Percentiles rank a stretch among this genome's conserved stretches.
These are phyloP conservation scores for Condylostoma magnum DNA, from an alignment of 169 alveolate species.

Conservation along the genomic window DNA sequence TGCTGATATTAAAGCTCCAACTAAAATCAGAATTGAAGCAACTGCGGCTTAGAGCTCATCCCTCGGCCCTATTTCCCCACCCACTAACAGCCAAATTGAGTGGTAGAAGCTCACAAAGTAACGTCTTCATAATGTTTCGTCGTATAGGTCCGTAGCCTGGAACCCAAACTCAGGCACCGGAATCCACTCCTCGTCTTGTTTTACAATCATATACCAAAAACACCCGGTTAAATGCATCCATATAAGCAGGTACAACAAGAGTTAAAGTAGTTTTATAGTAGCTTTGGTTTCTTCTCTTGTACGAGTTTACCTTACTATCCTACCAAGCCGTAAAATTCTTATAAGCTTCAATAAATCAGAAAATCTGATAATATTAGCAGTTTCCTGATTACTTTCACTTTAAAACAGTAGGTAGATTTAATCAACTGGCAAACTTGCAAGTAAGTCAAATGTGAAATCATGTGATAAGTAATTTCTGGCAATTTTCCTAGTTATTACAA, in stretches of 20 bases:
- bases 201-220: slow-evolving; percentile 47
- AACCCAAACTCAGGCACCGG: neutral
- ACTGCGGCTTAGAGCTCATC: slow-evolving; percentile 21
- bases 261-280: slow-evolving; percentile 18
- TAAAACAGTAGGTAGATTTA: neutral
- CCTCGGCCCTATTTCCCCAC: slow-evolving; percentile 50
- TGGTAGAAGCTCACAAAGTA: slow-evolving; percentile 37
- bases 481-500: slow-evolving; percentile 28
- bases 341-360: slow-evolving; percentile 40
- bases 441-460: slow-evolving; percentile 38
- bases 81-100: slow-evolving; percentile 35
- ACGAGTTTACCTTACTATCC: slow-evolving; percentile 35
- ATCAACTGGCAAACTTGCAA: slow-evolving; percentile 47
- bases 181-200: slow-evolving; percentile 30
- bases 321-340: slow-evolving; percentile 37
- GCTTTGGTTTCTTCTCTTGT: slow-evolving; percentile 39
- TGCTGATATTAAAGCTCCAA: slow-evolving; percentile 56
- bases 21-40: slow-evolving; percentile 25
- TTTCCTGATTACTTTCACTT: neutral
- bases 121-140: neutral
- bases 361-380: neutral
- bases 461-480: slow-evolving; percentile 28
- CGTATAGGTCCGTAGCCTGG: slow-evolving; percentile 21
- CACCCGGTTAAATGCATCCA: slow-evolving; percentile 54
- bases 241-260: slow-evolving; percentile 38